These are phyloP conservation scores for Thoreauomyces humboldtii DNA, from an alignment of 192 early-diverging fungal species.

Conservation along the genomic window DNA sequence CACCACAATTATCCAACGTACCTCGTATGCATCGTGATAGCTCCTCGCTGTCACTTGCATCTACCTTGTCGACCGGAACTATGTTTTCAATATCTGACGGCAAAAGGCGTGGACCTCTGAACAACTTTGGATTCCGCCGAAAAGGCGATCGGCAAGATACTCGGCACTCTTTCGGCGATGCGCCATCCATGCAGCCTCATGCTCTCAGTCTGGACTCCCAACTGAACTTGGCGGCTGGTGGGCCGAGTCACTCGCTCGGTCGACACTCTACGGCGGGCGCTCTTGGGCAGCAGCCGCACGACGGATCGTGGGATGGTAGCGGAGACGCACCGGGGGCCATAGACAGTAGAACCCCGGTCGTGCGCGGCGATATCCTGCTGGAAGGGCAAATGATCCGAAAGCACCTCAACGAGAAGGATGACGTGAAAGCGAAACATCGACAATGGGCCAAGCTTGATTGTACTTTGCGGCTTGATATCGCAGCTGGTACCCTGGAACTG, in stretches of 20 bases:
- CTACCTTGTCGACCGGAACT: slow-evolving; percentile 20
- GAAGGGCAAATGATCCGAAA: slow-evolving; percentile 87
- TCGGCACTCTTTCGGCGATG: too few species aligned
- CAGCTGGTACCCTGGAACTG: slow-evolving; percentile 68
- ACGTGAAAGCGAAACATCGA: slow-evolving; percentile 75
- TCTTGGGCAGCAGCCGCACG: too few species aligned
- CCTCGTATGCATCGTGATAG: slow-evolving; percentile 16
- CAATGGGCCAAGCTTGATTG: slow-evolving; percentile 82
- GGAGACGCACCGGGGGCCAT: too few species aligned
- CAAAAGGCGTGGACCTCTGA: neutral
- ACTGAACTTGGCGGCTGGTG: slow-evolving; percentile 3
- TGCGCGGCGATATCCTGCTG: slow-evolving; percentile 21
- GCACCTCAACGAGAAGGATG: slow-evolving; percentile 72
- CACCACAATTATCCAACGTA: neutral
- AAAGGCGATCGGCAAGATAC: slow-evolving; percentile 1
- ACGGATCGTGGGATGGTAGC: too few species aligned
- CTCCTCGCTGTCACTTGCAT: slow-evolving; percentile 23
- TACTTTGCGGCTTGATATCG: slow-evolving; percentile 51
- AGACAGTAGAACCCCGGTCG: too few species aligned
- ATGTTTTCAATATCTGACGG: slow-evolving; percentile 24
- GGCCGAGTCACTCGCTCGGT: neutral
- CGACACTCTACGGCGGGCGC: slow-evolving; percentile 5
- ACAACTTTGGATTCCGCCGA: slow-evolving; percentile 1
- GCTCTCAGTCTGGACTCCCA: slow-evolving; percentile 27
- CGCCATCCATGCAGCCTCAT: too few species aligned